Conservation (phyloP, 78 protist species). For the Guillardia theta region DNA sequence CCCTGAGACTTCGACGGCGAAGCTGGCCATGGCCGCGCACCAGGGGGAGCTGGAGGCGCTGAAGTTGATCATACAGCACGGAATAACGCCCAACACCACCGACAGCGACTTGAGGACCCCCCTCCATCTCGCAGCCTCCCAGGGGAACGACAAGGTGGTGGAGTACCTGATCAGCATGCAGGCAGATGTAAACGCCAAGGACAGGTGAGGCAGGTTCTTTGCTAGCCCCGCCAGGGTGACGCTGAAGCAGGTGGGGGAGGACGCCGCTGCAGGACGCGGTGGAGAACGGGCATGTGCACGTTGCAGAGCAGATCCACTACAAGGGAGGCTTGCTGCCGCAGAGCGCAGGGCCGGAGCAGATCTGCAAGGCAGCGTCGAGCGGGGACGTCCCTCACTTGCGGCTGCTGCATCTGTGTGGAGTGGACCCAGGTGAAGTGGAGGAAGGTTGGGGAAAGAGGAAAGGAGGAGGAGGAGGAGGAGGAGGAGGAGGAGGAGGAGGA, state of each 20-base stretch:
- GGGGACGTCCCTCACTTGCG: background rate
- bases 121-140: background rate
- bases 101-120: conserved; percentile 23
- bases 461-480: too few species aligned
- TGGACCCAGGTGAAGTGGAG: background rate
- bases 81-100: background rate
- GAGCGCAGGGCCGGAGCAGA: background rate
- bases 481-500: too few species aligned
- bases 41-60: background rate
- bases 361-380: background rate
- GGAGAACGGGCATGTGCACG: background rate
- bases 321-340: background rate
- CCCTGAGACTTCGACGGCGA: background rate
- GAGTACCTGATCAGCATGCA: background rate
- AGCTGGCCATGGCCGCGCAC: background rate
- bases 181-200: background rate
- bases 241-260: background rate
- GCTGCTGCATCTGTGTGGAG: background rate
- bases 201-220: conserved; percentile 11
- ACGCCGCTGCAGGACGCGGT: background rate
- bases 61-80: background rate
- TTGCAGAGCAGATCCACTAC: background rate
- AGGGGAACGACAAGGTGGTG: conserved; percentile 15
- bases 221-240: background rate
- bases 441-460: background rate